Base-by-base conservation (phyloP, 2,329 filamentous ascomycete species). In the Aspergillus spinulosporus region DNA sequence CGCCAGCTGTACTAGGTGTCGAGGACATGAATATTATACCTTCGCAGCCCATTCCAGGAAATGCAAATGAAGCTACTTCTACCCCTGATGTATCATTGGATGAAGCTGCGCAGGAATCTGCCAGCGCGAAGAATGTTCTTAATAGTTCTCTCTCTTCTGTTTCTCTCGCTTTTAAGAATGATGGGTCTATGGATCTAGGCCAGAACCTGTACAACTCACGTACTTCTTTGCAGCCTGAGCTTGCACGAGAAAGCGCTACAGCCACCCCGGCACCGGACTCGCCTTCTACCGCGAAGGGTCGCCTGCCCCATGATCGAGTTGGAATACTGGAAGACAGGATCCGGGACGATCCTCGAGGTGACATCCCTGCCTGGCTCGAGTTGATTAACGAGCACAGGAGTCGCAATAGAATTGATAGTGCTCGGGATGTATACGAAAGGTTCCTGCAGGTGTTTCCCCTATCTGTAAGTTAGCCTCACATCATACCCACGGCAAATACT, bases 401-500 rank as follows among this genome's bases (percentile, higher is more conserved):
- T 67, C 89, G 88, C 66, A 89, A 89, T 75, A 90, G 92, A 73
- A 77, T 92, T 60, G 90, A 96, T 59, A 88, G 93, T 66, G 85
- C 89, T 29, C 86, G 93, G 62, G 84, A 82, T 57, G 85, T 88
- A 12, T 99, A 94, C 69, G 88, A 94, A 62, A 85, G 91, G 37
- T 97, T 97, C 72, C 81, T 97, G 63, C 84, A 89, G 62, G 80
- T 93, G 28, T 97, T 97, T 66, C 95, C 94, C 2, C 87, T 91
- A 71, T 88, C 92, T 65, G 94, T 97, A 85, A 83, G 93, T 85
- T 15, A 48, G 28, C 50, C 14, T 45, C 31, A 39, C 5, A 43
- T 9, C 3, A 14, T 37, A 42, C 12, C 14, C 31, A 26, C 39
- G 62, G 28, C 6, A 12, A 40, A 59, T 52, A 61, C 75, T 80